Conservation (phyloP, 371 early-diverging fungal species). For the Rhizopus delemar region DNA sequence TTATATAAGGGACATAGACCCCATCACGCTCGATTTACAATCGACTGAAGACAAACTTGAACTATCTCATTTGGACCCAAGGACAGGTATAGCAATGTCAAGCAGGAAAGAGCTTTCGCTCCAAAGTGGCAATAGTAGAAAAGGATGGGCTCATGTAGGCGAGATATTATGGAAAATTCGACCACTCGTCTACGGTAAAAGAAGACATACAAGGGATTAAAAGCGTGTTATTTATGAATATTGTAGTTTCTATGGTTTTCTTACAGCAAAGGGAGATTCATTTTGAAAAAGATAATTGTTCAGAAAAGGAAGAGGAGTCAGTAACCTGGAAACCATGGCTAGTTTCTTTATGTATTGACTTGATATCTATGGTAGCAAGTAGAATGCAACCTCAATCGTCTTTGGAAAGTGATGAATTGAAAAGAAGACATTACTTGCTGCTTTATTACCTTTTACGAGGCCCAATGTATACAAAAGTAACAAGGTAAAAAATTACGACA, state of each 20-base stretch:
- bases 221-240: no score
- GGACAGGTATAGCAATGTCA: conserved; percentile 37
- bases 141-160: conserved; percentile 31
- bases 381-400: conserved; percentile 31
- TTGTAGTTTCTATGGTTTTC: neutral
- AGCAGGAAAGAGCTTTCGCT: neutral
- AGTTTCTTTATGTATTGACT: conserved; percentile 37
- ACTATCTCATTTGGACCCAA: conserved; percentile 32
- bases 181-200: conserved; percentile 43
- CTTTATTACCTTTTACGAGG: conserved; percentile 41
- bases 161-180: conserved; percentile 44
- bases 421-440: conserved; percentile 35
- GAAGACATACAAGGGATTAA: no score
- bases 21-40: conserved; percentile 24
- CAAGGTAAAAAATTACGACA: conserved; percentile 25
- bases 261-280: neutral
- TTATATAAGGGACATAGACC: conserved; percentile 37
- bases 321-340: conserved; percentile 43
- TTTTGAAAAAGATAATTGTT: conserved; percentile 2
- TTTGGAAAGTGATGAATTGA: conserved; percentile 40
- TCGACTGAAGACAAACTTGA: conserved; percentile 32
- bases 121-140: conserved; percentile 3
- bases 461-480: conserved; percentile 33
- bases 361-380: conserved; percentile 25
- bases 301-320: conserved; percentile 25